phyloP scores from a whole-genome alignment of 2,329 filamentous ascomycete genomes.

The Colletotrichum melonis region DNA sequence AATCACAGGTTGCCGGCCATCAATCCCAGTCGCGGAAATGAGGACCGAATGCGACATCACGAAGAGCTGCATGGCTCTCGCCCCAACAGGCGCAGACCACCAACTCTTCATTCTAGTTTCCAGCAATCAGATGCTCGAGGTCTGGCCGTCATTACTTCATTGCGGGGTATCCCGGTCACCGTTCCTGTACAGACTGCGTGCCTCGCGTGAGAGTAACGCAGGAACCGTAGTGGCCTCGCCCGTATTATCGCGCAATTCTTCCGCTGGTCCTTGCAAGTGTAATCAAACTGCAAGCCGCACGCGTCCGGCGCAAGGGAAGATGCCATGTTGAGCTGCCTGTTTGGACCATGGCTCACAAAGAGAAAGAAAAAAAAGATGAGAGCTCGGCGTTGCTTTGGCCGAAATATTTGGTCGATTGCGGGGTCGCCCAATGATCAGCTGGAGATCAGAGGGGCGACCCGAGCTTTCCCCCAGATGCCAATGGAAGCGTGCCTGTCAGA shows the following conservation, averaged over 20 bases:
- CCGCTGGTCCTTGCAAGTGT: background rate
- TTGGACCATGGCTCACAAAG: background rate
- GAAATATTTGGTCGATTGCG: constrained; percentile 16
- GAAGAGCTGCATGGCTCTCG: background rate
- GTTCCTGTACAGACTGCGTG: background rate
- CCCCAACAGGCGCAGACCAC: background rate
- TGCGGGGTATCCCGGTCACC: constrained; percentile 19
- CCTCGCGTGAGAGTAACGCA: background rate
- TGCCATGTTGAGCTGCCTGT: background rate
- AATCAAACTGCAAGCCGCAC: background rate
- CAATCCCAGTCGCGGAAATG: constrained; percentile 13
- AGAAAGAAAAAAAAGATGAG: background rate
- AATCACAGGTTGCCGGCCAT: background rate
- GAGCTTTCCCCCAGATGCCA: background rate
- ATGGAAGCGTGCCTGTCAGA: constrained; percentile 23
- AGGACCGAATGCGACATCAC: constrained; percentile 18
- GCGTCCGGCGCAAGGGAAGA: background rate
- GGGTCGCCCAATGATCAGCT: constrained; percentile 16
- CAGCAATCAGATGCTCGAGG: constrained; percentile 25
- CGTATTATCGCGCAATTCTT: background rate
- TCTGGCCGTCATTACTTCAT: background rate
- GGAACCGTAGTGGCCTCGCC: background rate
- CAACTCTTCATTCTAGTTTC: constrained; percentile 22
- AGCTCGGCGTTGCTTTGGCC: constrained; percentile 23
- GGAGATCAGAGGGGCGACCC: constrained; percentile 23